phyloP scores from a whole-genome alignment of 768 basidiomycete species.

The Phanerodontia chrysosporium region DNA sequence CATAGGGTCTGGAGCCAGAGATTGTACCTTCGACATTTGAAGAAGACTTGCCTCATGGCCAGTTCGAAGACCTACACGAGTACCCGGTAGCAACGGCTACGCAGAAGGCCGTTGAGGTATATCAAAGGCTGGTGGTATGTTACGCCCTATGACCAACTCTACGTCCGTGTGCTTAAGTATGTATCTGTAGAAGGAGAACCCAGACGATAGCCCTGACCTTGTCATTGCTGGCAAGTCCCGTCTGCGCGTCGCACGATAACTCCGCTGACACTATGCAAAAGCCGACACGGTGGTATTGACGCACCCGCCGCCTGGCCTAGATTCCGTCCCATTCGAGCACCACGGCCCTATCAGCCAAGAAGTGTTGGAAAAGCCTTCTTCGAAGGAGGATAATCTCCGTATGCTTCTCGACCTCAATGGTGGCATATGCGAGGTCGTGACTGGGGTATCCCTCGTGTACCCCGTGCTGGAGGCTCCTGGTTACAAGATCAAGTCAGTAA shows the following conservation, averaged over 20 bases:
- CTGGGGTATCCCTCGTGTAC: conserved; percentile 79
- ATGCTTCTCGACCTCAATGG: conserved; percentile 90
- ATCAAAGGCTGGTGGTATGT: conserved; percentile 72
- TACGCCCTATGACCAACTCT: not conserved
- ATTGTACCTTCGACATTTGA: conserved; percentile 74
- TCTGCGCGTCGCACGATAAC: not conserved
- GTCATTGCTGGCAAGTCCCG: conserved; percentile 61
- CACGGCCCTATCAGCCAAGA: conserved; percentile 55
- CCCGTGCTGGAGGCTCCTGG: conserved; percentile 75
- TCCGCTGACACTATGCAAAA: conserved; percentile 23
- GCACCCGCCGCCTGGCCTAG: conserved; percentile 58
- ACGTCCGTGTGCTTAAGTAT: not conserved
- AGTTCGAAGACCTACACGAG: conserved; percentile 68
- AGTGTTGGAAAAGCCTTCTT: conserved; percentile 82
- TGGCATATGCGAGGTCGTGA: conserved; percentile 85
- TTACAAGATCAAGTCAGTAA: conserved; percentile 59
- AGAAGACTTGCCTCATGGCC: conserved; percentile 65
- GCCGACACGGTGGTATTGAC: conserved; percentile 96
- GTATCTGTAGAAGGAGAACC: conserved; percentile 38
- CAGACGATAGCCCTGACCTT: conserved; percentile 72
- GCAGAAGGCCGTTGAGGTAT: conserved; percentile 84
- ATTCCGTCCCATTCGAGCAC: conserved; percentile 51
- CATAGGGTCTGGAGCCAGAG: conserved; percentile 61
- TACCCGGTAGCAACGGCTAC: conserved; percentile 75
- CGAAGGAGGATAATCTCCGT: conserved; percentile 76